Percentiles rank a stretch among this genome's conserved stretches.
Evolutionary conservation across 441 rosid species (phyloP).

Genomic region (Aquilaria agallochum): DNA sequence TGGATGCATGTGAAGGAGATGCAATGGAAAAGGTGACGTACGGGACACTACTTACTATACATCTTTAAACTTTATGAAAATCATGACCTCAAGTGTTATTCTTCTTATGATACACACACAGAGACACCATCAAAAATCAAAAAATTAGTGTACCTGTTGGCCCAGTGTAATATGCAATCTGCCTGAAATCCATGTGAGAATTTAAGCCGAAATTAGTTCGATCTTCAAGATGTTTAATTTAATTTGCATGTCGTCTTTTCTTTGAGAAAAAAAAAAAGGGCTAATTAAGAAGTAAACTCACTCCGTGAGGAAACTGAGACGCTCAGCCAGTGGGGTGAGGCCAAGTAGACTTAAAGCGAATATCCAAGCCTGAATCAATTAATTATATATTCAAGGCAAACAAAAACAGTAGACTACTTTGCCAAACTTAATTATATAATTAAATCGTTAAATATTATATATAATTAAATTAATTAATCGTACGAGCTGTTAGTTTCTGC

Average conservation of each 20-base stretch:
- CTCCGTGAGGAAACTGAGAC: constrained; percentile 73
- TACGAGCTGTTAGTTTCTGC: too few relatives aligned
- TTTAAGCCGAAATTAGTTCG: too few relatives aligned
- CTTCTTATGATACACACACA: too few relatives aligned
- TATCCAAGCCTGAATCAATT: constrained; percentile 40
- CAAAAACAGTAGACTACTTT: neutral
- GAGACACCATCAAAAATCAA: neutral
- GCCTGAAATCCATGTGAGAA: constrained; percentile 27
- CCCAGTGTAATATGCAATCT: constrained; percentile 59
- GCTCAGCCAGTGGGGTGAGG: constrained; percentile 62
- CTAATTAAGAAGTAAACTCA: constrained; percentile 20
- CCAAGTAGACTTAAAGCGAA: constrained; percentile 62
- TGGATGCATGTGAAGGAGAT: too few relatives aligned
- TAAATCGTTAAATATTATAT: too few relatives aligned
- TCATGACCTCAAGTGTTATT: too few relatives aligned
- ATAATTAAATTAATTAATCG: too few relatives aligned
- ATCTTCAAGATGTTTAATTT: neutral
- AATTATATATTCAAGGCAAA: neutral
- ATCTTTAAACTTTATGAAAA: too few relatives aligned
- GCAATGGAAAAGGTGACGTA: too few relatives aligned
- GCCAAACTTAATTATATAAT: too few relatives aligned
- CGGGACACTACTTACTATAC: too few relatives aligned
- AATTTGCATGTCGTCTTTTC: neutral
- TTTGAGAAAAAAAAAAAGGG: neutral
- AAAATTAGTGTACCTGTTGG: constrained; percentile 45